Evolutionary conservation across 768 basidiomycete genomes (phyloP).

Genomic region (Mycena haematopus): DNA sequence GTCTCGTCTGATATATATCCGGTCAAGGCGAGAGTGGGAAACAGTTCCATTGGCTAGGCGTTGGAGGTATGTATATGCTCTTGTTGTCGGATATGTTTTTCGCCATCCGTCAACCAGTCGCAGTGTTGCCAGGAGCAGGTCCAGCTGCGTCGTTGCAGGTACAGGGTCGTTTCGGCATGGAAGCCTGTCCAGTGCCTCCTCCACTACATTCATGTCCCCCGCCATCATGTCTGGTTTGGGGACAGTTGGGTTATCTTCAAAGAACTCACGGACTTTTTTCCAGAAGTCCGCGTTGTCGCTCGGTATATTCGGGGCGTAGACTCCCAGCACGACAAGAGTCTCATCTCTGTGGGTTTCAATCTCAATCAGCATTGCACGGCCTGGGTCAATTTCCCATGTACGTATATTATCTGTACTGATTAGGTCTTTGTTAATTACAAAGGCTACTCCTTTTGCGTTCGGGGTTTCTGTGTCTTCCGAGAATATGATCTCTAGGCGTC

Average conservation of each 20-base stretch:
- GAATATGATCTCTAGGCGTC: not conserved
- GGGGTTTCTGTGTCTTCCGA: conserved; percentile 2
- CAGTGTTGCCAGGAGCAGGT: conserved; percentile 4
- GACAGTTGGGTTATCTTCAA: not conserved
- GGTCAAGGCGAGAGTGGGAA: conserved; percentile 2
- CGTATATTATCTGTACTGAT: not conserved
- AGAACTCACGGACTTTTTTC: conserved; percentile 4
- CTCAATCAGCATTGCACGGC: conserved; percentile 11
- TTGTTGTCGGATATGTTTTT: conserved; percentile 1
- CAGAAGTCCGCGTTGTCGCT: conserved; percentile 28
- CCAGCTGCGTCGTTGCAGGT: not conserved
- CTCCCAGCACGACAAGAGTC: conserved; percentile 8
- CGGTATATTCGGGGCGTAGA: conserved; percentile 30
- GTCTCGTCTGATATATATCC: not conserved
- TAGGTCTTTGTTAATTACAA: conserved; percentile 2
- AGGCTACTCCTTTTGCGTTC: conserved; percentile 2
- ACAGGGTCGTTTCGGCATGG: conserved; percentile 15
- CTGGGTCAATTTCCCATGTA: conserved; percentile 18
- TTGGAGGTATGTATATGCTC: not conserved
- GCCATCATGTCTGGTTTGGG: conserved; percentile 24
- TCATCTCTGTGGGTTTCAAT: conserved; percentile 20
- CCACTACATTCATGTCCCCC: conserved; percentile 31
- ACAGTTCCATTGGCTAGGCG: not conserved
- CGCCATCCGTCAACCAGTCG: conserved; percentile 30
- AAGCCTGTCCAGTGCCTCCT: conserved; percentile 28